phyloP scores from a whole-genome alignment of 2,329 filamentous ascomycete species.

The Torrubiella hemipterigena region DNA sequence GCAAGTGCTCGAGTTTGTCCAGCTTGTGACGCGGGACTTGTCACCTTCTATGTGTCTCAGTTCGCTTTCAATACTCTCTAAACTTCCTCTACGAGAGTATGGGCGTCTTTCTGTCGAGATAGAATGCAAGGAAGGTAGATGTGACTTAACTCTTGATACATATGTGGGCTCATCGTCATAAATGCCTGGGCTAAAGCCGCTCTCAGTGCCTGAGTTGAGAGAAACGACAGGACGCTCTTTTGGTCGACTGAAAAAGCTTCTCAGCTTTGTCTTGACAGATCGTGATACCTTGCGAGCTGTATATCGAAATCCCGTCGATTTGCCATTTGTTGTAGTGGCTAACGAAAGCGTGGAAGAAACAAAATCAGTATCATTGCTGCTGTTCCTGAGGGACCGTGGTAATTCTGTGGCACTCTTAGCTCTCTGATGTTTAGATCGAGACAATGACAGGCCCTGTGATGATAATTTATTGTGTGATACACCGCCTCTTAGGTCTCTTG shows the following conservation, averaged over 20 bases:
- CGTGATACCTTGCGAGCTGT: slow-evolving; percentile 51
- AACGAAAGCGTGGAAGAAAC: slow-evolving; percentile 18
- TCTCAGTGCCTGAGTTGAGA: too few relatives aligned
- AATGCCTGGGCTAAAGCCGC: slow-evolving; percentile 20
- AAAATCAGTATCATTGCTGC: slow-evolving; percentile 26
- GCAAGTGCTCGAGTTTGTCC: slow-evolving; percentile 51
- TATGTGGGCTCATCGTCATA: slow-evolving; percentile 26
- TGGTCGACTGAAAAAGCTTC: slow-evolving; percentile 21
- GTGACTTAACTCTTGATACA: slow-evolving; percentile 35
- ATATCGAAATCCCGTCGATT: slow-evolving; percentile 25
- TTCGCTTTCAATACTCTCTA: slow-evolving; percentile 34
- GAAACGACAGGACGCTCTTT: too few relatives aligned
- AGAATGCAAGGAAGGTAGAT: slow-evolving; percentile 36
- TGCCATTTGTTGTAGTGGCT: slow-evolving; percentile 12
- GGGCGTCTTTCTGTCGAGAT: slow-evolving; percentile 32
- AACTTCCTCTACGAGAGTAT: slow-evolving; percentile 41
- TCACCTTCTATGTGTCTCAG: slow-evolving; percentile 30
- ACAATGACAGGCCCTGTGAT: too few relatives aligned
- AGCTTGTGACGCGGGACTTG: slow-evolving; percentile 59
- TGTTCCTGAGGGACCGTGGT: slow-evolving; percentile 32
- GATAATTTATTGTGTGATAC: too few relatives aligned
- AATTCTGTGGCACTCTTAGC: too few relatives aligned
- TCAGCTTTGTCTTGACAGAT: slow-evolving; percentile 49
- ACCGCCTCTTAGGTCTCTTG: too few relatives aligned
- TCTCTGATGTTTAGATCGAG: too few relatives aligned